Evolutionary conservation across 2,329 filamentous ascomycete genomes (phyloP), one percentile per base, ranked within the genome.

Genomic region (Eutypella sp.): DNA sequence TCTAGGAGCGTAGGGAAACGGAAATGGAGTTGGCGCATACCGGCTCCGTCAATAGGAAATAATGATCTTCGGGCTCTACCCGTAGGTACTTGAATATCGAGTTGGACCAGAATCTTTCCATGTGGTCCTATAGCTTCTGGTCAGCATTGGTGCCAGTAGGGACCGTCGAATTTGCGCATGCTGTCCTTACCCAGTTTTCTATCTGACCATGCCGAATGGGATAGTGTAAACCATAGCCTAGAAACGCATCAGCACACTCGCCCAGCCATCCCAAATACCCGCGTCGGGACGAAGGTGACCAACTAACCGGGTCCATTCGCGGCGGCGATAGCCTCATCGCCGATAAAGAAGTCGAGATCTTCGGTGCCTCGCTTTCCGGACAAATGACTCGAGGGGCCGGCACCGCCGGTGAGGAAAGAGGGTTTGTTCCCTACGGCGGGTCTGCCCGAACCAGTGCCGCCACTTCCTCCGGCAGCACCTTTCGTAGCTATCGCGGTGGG

Each of bases 71-170:
- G 24, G 93, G 93, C 72, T 99, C 93, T 57, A 99, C 93, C 60
- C 93, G 84, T 44, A 99, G 80, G 65, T 99, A 99, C 69, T 99
- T 99, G 82, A 99, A 99, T 72, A 99, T 99, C 53, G 93, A 99
- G 74, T 97, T 97, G 57, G 95, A 97, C 93, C 93, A 99, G 74
- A 97, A 99, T 53, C 93, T 85, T 70, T 99, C 93, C 93, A 99
- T 99, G 62, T 96, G 89, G 71, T 99, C 93, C 88, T 93, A 57
- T n/a, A n/a, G n/a, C n/a, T n/a, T n/a, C n/a, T n/a, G n/a, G n/a
- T n/a, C n/a, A n/a, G n/a, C n/a, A n/a, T n/a, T n/a, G n/a, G n/a
- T n/a, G n/a, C n/a, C n/a, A 15, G 20, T 15, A 29, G 2, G 24
- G 27, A 29, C 9, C 34, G 42, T 31, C 10, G 16, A 34, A 47